Percentiles rank a stretch among this genome's conserved stretches.
Conservation (phyloP, 179 eudicot genomes). For the Silene noctiflora region DNA sequence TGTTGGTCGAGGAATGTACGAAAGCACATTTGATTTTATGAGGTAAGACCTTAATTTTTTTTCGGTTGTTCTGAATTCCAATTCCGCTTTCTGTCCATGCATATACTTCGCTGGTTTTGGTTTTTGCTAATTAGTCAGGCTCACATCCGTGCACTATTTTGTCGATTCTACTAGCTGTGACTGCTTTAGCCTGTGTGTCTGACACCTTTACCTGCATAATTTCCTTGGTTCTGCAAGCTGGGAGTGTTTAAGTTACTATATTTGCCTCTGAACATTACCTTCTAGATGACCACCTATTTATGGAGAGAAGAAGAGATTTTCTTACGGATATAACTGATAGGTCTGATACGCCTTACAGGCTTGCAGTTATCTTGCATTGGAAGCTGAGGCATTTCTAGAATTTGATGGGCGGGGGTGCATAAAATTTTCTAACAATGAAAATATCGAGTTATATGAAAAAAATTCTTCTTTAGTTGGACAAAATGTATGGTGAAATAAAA, state of each 20-base stretch:
- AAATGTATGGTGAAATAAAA: no score
- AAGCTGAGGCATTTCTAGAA: no score
- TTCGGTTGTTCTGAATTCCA: background rate
- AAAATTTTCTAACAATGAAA: no score
- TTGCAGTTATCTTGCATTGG: background rate
- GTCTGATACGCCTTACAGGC: background rate
- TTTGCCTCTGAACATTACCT: background rate
- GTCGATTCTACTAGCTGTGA: background rate
- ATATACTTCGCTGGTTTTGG: background rate
- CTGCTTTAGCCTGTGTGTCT: background rate
- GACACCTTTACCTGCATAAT: background rate
- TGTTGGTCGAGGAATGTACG: conserved; percentile 99
- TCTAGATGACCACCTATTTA: background rate
- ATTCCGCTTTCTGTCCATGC: background rate
- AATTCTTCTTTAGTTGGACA: no score
- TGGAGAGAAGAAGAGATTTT: background rate
- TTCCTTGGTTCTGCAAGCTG: background rate
- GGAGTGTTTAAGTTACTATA: background rate
- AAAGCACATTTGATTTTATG: conserved; percentile 69
- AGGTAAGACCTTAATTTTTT: conserved; percentile 42
- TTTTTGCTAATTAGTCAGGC: background rate
- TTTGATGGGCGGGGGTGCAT: no score
- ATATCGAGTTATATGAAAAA: no score
- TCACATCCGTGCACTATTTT: background rate
- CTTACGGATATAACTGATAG: background rate